Base-by-base conservation (phyloP, 306 rosid species). In the Vicia villosa region DNA sequence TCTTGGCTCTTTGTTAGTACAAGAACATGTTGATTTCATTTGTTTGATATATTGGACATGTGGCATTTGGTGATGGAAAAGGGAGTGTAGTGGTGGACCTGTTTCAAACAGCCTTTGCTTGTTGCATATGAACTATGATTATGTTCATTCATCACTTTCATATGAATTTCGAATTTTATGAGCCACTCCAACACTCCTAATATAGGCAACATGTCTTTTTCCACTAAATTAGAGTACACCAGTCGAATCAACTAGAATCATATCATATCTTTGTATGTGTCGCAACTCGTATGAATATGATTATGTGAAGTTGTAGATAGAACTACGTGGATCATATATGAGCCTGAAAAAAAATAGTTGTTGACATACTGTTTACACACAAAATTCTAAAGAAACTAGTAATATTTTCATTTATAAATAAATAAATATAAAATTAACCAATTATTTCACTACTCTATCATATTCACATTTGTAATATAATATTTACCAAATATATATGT, bases 61-160 rank as follows among this genome's bases (percentile, higher is more conserved):
- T 55, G 61, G 37, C 61, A 12, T 55, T 34, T 12, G n/a, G 34
- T 21, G 37, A 10, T 55, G 61, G 36, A 24, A 55, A 55, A 55
- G 17, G 7, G 36, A 55, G 37, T 24, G 11, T 20, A 51, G n/a
- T 51, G 26, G 61, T 55, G 61, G 61, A 55, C 61, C 61, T 55
- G 10, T 24, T 24, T 55, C 5, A 5, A 22, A 55, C 37, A 55
- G 10, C 37, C 36, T 55, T 55, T 11, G 12, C 57, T 55, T 55
- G 22, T 55, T 13, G n/a, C n/a, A n/a, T n/a, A n/a, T n/a, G n/a
- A n/a, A n/a, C n/a, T n/a, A n/a, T n/a, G n/a, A n/a, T n/a, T n/a
- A n/a, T n/a, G n/a, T n/a, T n/a, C n/a, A n/a, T n/a, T n/a, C n/a
- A n/a, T n/a, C n/a, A n/a, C n/a, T n/a, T n/a, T n/a, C n/a, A 17